Evolutionary conservation across 2,329 filamentous ascomycete species (phyloP).

Genomic region (Trichophyton simii): DNA sequence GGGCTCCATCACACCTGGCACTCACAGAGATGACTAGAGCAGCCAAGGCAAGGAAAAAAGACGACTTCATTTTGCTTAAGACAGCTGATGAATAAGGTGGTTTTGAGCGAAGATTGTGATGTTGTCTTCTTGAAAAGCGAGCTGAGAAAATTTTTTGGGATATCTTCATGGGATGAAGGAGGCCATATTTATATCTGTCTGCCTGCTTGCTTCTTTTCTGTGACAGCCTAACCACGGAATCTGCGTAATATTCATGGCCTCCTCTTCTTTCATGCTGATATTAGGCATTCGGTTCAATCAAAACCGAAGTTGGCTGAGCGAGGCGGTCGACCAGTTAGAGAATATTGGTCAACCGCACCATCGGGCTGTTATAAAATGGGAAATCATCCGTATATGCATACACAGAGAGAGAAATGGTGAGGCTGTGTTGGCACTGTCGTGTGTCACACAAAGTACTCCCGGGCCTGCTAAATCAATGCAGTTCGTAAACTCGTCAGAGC

Average conservation of each 20-base stretch:
- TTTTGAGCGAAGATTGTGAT: not conserved
- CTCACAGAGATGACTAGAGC: not conserved
- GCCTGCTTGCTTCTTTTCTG: no score
- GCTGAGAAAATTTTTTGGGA: no score
- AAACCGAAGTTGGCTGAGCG: not conserved
- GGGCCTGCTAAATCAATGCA: no score
- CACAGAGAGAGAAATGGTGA: not conserved
- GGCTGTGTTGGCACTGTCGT: not conserved
- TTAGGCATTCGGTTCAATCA: no score
- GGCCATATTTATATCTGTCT: no score
- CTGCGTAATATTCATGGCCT: no score
- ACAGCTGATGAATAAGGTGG: not conserved
- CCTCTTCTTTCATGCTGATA: no score
- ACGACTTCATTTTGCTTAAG: not conserved
- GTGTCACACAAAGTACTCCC: not conserved
- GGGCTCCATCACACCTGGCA: not conserved
- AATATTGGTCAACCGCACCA: not conserved
- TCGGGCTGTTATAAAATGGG: not conserved
- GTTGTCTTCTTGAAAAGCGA: not conserved
- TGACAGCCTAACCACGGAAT: no score
- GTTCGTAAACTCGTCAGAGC: no score
- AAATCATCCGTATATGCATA: not conserved
- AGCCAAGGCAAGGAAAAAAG: not conserved
- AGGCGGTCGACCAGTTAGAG: not conserved
- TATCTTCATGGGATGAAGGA: no score